phyloP scores from a whole-genome alignment of 176 grass and related monocot species.

The Avena atlantica region DNA sequence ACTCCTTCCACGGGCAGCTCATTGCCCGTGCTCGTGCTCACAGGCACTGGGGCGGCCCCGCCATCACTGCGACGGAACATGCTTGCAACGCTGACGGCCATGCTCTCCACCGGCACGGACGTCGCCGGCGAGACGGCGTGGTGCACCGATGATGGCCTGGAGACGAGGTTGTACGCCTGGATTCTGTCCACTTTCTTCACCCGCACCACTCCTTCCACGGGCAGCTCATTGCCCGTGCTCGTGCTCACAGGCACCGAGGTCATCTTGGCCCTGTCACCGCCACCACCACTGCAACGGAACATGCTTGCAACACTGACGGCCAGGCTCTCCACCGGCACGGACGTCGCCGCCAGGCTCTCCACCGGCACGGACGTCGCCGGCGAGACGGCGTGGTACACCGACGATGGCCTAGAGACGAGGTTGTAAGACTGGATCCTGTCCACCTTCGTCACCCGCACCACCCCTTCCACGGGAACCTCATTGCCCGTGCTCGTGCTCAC shows the following conservation, averaged over 20 bases:
- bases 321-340: conserved; percentile 19
- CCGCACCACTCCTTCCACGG: conserved; percentile 30
- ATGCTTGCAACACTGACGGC: conserved; percentile 30
- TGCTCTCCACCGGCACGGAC: conserved; percentile 6
- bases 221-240: conserved; percentile 28
- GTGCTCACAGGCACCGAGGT: not conserved
- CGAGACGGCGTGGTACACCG: not conserved
- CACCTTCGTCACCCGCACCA: conserved; percentile 52
- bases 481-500: not conserved
- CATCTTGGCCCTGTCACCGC: not conserved
- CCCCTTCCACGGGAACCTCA: conserved; percentile 28
- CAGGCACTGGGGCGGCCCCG: not conserved
- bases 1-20: conserved; percentile 30
- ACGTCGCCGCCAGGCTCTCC: not conserved
- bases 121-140: not conserved
- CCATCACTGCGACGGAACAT: conserved; percentile 8
- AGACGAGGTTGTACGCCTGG: conserved; percentile 43
- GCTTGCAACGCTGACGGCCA: conserved; percentile 17
- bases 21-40: not conserved
- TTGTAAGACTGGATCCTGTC: conserved; percentile 53
- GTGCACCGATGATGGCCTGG: conserved; percentile 21
- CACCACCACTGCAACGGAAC: not conserved
- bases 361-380: not conserved
- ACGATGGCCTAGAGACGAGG: conserved; percentile 35
- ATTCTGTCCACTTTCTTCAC: conserved; percentile 57